A percentile compares a stretch with the other conserved stretches of the same genome.
These are phyloP conservation scores for Daldinia sp. DNA, from an alignment of 2,329 filamentous ascomycete species.

Conservation along the genomic window DNA sequence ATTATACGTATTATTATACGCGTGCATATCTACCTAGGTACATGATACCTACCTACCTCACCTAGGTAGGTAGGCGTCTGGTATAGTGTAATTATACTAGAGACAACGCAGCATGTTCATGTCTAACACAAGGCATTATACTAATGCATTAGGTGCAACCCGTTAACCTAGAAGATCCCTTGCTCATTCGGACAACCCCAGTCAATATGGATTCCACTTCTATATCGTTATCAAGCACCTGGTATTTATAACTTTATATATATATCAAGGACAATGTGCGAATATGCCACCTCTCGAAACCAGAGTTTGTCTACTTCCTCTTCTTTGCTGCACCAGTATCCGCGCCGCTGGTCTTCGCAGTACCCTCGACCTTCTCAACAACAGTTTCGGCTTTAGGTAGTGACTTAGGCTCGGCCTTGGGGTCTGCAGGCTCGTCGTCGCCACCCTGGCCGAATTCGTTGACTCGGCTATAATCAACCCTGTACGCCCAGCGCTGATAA, in stretches of 20 bases:
- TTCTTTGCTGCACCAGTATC: slow-evolving; percentile 59
- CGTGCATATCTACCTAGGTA: background rate
- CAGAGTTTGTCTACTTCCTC: slow-evolving; percentile 51
- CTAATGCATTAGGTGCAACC: background rate
- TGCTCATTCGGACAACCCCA: background rate
- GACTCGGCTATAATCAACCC: slow-evolving; percentile 87
- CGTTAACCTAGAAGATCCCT: background rate
- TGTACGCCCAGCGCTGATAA: slow-evolving; percentile 94
- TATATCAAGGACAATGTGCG: background rate
- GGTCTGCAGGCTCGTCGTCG: slow-evolving; percentile 75
- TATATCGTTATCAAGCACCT: background rate
- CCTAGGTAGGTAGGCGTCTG: no score
- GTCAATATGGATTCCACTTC: background rate
- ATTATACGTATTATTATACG: no score
- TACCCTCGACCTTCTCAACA: slow-evolving; percentile 46
- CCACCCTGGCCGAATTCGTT: slow-evolving; percentile 99
- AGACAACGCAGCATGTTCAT: background rate
- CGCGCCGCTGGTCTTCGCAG: slow-evolving; percentile 59
- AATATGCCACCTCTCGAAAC: background rate
- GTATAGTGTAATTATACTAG: background rate
- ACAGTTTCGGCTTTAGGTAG: slow-evolving; percentile 41
- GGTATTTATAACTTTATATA: slow-evolving; percentile 2
- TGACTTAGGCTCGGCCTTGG: slow-evolving; percentile 51
- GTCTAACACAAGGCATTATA: background rate
- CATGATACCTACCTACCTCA: no score